phyloP scores from a whole-genome alignment of 2,329 filamentous ascomycete genomes.

The Aureobasidium sp. region DNA sequence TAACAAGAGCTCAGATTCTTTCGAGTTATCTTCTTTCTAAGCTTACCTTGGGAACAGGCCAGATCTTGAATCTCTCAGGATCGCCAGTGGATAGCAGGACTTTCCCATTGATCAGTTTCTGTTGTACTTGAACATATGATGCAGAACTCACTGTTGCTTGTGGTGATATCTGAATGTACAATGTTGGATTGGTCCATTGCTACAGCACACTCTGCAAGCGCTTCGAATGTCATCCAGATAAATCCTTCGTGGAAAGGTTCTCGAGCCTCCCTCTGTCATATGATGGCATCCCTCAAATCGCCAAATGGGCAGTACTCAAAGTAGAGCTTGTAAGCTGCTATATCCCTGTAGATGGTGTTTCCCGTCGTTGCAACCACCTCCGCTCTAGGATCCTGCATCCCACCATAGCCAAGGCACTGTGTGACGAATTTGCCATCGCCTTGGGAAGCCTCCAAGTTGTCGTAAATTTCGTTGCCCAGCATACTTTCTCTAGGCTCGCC shows the following conservation, averaged over 20 bases:
- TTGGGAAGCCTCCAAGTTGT: background rate
- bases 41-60: background rate
- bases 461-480: background rate
- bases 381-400: background rate
- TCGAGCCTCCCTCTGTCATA: background rate
- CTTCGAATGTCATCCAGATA: slow-evolving; percentile 1
- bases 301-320: background rate
- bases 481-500: background rate
- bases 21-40: no score
- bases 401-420: background rate
- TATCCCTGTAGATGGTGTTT: background rate
- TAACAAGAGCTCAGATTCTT: background rate
- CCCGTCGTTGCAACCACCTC: background rate
- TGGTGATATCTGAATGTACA: background rate
- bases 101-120: background rate
- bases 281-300: background rate
- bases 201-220: background rate
- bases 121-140: background rate
- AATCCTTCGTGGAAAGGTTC: background rate
- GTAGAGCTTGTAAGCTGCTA: background rate
- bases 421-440: background rate
- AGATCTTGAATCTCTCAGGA: background rate
- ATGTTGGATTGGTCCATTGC: background rate
- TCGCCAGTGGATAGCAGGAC: background rate
- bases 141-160: background rate